Evolutionary conservation across 2,329 filamentous ascomycete genomes (phyloP).

Genomic region (Daldinia sp.): DNA sequence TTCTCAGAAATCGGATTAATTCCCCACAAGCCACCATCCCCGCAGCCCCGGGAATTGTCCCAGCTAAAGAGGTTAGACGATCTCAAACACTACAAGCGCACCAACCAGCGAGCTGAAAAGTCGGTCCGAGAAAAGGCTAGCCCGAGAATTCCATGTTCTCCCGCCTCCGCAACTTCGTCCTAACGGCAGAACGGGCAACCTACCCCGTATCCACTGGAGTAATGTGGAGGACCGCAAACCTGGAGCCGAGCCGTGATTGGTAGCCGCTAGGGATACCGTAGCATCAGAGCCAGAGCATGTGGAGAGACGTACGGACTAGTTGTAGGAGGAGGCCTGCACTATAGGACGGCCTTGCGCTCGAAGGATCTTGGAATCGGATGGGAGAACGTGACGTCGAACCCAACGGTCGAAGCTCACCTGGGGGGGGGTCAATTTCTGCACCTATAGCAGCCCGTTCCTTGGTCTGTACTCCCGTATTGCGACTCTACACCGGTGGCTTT

Average conservation of each 20-base stretch:
- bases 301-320: conserved; percentile 16
- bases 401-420: conserved; percentile 24
- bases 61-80: conserved; percentile 17
- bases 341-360: conserved; percentile 17
- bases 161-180: conserved; percentile 25
- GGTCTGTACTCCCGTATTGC: conserved; percentile 8
- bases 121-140: conserved; percentile 30
- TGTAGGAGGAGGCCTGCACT: neutral
- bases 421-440: conserved; percentile 30
- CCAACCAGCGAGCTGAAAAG: conserved; percentile 20
- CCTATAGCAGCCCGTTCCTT: conserved; percentile 32
- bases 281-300: conserved; percentile 15
- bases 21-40: conserved; percentile 20
- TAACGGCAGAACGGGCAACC: conserved; percentile 16
- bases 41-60: conserved; percentile 20
- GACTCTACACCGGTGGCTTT: conserved; percentile 12
- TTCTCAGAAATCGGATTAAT: conserved; percentile 18
- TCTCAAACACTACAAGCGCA: conserved; percentile 27
- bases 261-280: conserved; percentile 19
- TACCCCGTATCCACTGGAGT: conserved; percentile 24
- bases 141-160: conserved; percentile 1
- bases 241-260: conserved; percentile 23
- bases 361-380: conserved; percentile 26
- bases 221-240: conserved; percentile 23
- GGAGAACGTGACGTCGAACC: conserved; percentile 31